Evolutionary conservation across 75 land plant species (phyloP).

Genomic region (Cunninghamia lanceolata): DNA sequence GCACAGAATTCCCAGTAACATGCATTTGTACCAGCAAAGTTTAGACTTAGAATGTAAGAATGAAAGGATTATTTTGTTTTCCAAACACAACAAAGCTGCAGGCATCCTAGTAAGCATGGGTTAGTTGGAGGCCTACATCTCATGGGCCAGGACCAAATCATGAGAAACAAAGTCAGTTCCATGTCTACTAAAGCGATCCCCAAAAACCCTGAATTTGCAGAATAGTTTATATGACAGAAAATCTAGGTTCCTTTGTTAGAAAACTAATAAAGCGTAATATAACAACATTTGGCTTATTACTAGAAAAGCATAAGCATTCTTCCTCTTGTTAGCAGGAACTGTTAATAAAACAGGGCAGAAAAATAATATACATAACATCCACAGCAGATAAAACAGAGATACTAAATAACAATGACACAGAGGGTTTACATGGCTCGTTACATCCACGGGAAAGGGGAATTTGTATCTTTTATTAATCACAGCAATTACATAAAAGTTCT

Average conservation of each 20-base stretch:
- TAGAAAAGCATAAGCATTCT: neutral
- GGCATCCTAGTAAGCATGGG: neutral
- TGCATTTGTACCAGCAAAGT: neutral
- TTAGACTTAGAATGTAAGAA: neutral
- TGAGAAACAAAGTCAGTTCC: neutral
- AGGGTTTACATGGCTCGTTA: too few relatives aligned
- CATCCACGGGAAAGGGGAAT: too few relatives aligned
- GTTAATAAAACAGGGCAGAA: too few relatives aligned
- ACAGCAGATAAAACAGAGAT: too few relatives aligned
- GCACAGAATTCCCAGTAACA: neutral
- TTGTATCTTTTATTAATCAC: too few relatives aligned
- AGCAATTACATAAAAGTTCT: too few relatives aligned
- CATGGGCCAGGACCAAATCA: neutral
- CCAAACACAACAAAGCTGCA: neutral
- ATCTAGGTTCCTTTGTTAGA: neutral
- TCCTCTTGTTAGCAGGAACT: neutral
- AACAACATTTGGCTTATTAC: neutral
- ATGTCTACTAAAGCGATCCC: neutral
- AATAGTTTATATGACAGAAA: neutral
- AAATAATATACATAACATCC: too few relatives aligned
- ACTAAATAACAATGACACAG: too few relatives aligned
- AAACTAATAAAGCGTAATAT: neutral
- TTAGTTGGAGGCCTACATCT: neutral
- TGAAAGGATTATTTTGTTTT: neutral
- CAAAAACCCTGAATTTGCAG: neutral